Conservation (phyloP, 2,329 filamentous ascomycete species). For the Cladophialophora immunda region DNA sequence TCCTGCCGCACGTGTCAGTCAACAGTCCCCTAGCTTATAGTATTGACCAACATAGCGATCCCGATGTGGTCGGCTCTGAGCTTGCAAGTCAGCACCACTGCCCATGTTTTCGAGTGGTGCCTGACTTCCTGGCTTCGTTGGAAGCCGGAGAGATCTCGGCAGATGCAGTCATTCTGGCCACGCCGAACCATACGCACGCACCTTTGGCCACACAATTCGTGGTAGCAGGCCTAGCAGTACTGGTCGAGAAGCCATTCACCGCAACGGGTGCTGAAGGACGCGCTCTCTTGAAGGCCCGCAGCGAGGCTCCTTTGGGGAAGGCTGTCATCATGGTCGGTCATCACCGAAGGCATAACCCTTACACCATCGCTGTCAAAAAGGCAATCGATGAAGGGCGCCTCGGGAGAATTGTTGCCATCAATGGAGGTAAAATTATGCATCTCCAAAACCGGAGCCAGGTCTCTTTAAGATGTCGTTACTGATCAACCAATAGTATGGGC, state of each 20-base stretch:
- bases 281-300: neutral
- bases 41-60: neutral
- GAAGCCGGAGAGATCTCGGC: neutral
- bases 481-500: constrained; percentile 25
- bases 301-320: neutral
- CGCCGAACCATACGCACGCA: constrained; percentile 33
- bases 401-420: constrained; percentile 30
- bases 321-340: constrained; percentile 31
- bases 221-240: constrained; percentile 25
- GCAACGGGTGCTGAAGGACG: constrained; percentile 1
- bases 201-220: constrained; percentile 23
- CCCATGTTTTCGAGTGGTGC: neutral
- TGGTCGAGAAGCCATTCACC: constrained; percentile 36
- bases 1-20: neutral
- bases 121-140: constrained; percentile 1
- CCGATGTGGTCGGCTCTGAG: neutral
- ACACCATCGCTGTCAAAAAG: constrained; percentile 29
- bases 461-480: neutral
- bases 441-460: neutral
- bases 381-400: constrained; percentile 20
- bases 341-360: constrained; percentile 32
- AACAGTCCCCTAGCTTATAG: too few species aligned
- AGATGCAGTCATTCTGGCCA: constrained; percentile 32
- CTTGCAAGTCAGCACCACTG: neutral
- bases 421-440: constrained; percentile 7